Evolutionary conservation across 208 protist genomes (phyloP).

Genomic region (Lotmaria passim): DNA sequence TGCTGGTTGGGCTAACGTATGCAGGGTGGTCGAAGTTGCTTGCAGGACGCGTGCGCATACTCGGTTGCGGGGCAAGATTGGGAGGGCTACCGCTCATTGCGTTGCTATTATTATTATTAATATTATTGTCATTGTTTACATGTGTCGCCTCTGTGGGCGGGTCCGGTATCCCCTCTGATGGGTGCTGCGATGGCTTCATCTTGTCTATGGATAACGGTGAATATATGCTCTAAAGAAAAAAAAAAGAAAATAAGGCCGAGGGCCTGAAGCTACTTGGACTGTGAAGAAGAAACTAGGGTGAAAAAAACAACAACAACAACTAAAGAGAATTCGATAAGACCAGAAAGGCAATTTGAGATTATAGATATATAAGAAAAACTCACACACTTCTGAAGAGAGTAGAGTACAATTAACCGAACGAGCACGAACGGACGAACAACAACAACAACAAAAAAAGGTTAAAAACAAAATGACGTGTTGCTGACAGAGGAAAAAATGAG

Average conservation of each 20-base stretch:
- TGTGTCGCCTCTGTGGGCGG: conserved; percentile 10
- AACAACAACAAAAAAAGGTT: no score
- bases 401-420: no score
- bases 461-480: no score
- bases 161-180: not conserved
- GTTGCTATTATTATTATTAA: not conserved
- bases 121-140: not conserved
- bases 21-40: not conserved
- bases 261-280: not conserved
- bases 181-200: not conserved
- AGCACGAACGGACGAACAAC: no score
- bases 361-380: no score
- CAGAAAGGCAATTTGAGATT: no score
- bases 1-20: conserved; percentile 5
- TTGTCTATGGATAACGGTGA: not conserved
- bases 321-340: no score
- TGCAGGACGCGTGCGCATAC: not conserved
- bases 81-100: not conserved
- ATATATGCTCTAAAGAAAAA: no score
- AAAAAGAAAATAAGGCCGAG: not conserved
- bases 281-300: not conserved
- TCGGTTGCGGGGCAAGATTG: not conserved
- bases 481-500: no score
- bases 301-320: not conserved
- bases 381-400: no score